phyloP scores from a whole-genome alignment of 2,329 filamentous ascomycete species.

The Colletotrichum horii region DNA sequence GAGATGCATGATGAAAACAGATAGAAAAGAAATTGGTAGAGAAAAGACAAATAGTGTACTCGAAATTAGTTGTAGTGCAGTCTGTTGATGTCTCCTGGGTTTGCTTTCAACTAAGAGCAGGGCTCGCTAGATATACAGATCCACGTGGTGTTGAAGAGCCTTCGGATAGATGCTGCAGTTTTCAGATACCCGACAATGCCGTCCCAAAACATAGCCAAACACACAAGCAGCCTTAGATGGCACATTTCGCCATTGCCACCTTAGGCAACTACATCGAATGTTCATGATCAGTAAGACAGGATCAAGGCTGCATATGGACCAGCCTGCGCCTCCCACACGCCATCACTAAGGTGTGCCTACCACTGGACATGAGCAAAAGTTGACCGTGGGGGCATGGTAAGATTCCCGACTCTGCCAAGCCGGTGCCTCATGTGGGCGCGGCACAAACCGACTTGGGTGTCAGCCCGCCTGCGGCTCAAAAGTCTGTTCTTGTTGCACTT shows the following conservation, averaged over 20 bases:
- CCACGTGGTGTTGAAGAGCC: neutral
- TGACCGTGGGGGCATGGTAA: neutral
- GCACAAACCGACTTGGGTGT: neutral
- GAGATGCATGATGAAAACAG: neutral
- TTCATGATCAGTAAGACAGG: neutral
- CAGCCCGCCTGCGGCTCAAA: neutral
- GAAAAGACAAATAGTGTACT: accelerated
- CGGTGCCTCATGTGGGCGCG: neutral
- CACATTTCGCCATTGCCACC: neutral
- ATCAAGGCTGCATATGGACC: neutral
- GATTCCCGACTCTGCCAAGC: neutral
- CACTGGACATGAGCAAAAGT: neutral
- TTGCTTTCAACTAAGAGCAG: neutral
- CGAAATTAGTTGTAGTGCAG: accelerated
- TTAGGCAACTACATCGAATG: neutral
- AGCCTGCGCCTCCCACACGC: neutral
- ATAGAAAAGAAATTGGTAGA: neutral
- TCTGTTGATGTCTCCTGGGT: neutral
- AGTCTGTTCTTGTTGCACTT: neutral
- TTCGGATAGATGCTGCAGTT: neutral
- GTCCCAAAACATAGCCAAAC: neutral
- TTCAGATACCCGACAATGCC: neutral
- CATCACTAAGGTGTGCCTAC: neutral
- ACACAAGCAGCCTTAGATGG: neutral
- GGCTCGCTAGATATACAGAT: neutral